These are phyloP conservation scores for Boletus bicolor DNA, from an alignment of 768 basidiomycete genomes.

Conservation along the genomic window DNA sequence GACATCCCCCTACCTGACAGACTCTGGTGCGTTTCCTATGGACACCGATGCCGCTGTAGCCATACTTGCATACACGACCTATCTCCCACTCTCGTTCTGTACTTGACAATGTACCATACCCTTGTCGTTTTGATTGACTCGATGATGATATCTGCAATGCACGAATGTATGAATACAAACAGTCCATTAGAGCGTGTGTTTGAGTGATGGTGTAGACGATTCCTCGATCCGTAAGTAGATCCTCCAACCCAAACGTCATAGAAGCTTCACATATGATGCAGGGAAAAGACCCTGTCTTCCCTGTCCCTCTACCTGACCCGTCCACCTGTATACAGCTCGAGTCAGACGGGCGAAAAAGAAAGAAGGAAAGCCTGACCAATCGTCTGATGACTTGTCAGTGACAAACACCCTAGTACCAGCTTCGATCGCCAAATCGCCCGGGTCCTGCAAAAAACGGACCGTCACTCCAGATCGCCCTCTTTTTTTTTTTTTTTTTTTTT, in stretches of 20 bases:
- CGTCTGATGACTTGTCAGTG: constrained; percentile 64
- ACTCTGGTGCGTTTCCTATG: constrained; percentile 22
- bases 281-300: constrained; percentile 62
- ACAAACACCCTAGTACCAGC: constrained; percentile 60
- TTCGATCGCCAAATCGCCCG: constrained; percentile 60
- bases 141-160: constrained; percentile 14
- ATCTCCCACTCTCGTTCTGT: constrained; percentile 34
- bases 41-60: constrained; percentile 27
- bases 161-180: constrained; percentile 4
- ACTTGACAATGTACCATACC: constrained; percentile 27
- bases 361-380: constrained; percentile 52
- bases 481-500: neutral
- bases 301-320: constrained; percentile 56
- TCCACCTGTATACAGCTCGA: constrained; percentile 51
- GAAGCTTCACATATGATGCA: constrained; percentile 63
- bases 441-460: constrained; percentile 44
- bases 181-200: neutral
- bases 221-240: too few relatives aligned
- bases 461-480: neutral
- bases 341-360: neutral
- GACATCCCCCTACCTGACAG: constrained; percentile 1
- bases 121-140: constrained; percentile 23
- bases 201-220: neutral
- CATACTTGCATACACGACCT: constrained; percentile 21
- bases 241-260: constrained; percentile 31